These are phyloP conservation scores for Mycena olivaceomarginata DNA, from an alignment of 768 basidiomycete genomes.

Conservation along the genomic window DNA sequence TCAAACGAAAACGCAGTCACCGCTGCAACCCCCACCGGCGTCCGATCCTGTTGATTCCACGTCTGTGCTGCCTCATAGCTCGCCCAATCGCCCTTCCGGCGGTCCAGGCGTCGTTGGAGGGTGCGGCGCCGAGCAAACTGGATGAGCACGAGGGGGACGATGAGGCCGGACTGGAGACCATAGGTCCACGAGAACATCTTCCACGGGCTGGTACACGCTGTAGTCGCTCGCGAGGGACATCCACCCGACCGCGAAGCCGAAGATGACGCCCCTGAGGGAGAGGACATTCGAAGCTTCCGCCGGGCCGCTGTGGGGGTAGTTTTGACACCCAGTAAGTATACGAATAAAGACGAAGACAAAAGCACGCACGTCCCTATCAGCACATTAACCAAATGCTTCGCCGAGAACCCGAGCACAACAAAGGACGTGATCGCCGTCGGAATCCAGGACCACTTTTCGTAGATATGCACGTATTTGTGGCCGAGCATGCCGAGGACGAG, in stretches of 20 bases:
- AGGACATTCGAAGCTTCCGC: slow-evolving; percentile 58
- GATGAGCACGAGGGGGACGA: slow-evolving; percentile 57
- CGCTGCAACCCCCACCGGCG: slow-evolving; percentile 63
- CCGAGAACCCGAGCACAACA: slow-evolving; percentile 62
- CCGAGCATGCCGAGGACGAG: slow-evolving; percentile 62
- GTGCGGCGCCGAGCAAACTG: slow-evolving; percentile 68
- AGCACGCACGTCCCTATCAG: slow-evolving; percentile 41
- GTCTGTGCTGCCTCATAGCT: slow-evolving; percentile 51
- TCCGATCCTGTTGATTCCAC: slow-evolving; percentile 54
- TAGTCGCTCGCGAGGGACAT: slow-evolving; percentile 61
- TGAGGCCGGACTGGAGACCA: slow-evolving; percentile 33
- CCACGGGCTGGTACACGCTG: slow-evolving; percentile 66
- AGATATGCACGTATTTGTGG: slow-evolving; percentile 62
- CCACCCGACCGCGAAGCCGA: slow-evolving; percentile 74
- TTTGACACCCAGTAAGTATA: neutral
- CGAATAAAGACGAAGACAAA: neutral
- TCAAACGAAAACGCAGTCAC: slow-evolving; percentile 56
- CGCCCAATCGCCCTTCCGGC: slow-evolving; percentile 57
- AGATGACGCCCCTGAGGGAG: slow-evolving; percentile 58
- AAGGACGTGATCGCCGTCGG: slow-evolving; percentile 63
- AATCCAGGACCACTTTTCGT: slow-evolving; percentile 64
- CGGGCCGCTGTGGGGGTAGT: slow-evolving; percentile 46
- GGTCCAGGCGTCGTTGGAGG: slow-evolving; percentile 56
- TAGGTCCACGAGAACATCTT: slow-evolving; percentile 66
- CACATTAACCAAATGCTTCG: slow-evolving; percentile 63